These are phyloP conservation scores for Fusarium camptoceras DNA, from an alignment of 2,329 filamentous ascomycete genomes.

Conservation along the genomic window DNA sequence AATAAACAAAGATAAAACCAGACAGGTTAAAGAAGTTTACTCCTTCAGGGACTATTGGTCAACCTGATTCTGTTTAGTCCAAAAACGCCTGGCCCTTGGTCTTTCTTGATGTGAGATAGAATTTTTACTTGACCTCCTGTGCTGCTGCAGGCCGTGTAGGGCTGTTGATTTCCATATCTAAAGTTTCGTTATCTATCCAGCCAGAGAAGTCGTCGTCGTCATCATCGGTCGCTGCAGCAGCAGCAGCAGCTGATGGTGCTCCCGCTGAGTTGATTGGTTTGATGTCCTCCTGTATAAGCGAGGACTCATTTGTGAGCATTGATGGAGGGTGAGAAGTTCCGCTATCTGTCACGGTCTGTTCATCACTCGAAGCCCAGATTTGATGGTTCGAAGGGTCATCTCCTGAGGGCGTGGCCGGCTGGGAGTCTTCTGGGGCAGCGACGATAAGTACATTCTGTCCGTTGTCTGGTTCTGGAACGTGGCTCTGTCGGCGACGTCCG, in stretches of 20 bases:
- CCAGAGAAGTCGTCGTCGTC: conserved; percentile 53
- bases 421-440: conserved; percentile 72
- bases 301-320: conserved; percentile 17
- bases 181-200: conserved; percentile 51
- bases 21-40: conserved; percentile 10
- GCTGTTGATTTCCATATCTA: conserved; percentile 43
- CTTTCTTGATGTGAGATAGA: background rate
- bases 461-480: conserved; percentile 51
- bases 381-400: conserved; percentile 49
- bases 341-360: conserved; percentile 29
- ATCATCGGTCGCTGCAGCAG: conserved; percentile 38
- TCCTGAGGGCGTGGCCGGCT: conserved; percentile 63
- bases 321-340: conserved; percentile 29
- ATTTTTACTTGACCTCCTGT: conserved; percentile 42
- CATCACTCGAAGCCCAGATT: conserved; percentile 33
- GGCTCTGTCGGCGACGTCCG: conserved; percentile 52
- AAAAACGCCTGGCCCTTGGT: conserved; percentile 31
- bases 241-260: conserved; percentile 32
- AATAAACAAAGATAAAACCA: conserved; percentile 5
- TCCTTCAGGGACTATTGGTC: conserved; percentile 14
- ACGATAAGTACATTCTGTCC: conserved; percentile 72
- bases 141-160: conserved; percentile 23
- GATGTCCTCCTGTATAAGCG: conserved; percentile 21
- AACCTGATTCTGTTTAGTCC: conserved; percentile 23
- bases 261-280: conserved; percentile 14